Percentiles rank a stretch among this genome's conserved stretches.
These are phyloP conservation scores for Lachnellula hyalina DNA, from an alignment of 2,329 filamentous ascomycete genomes.

Conservation along the genomic window DNA sequence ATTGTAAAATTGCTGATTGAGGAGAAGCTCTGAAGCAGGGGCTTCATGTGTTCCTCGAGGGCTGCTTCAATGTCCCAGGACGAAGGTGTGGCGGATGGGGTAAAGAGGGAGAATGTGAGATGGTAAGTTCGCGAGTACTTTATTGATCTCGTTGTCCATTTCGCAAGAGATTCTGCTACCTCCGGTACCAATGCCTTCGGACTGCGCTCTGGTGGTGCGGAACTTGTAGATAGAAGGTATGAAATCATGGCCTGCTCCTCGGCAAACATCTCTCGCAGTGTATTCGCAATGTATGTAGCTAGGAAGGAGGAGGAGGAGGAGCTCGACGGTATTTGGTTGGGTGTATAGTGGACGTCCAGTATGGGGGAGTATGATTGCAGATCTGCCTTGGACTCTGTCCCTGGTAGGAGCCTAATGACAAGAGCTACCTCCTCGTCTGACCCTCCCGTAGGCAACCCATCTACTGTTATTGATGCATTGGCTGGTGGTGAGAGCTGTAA, in stretches of 20 bases:
- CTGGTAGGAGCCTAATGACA: constrained; percentile 64
- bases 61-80: constrained; percentile 88
- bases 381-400: constrained; percentile 52
- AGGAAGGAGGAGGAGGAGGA: constrained; percentile 66
- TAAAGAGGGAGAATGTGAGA: constrained; percentile 92
- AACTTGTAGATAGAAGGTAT: constrained; percentile 60
- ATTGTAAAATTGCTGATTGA: constrained; percentile 93
- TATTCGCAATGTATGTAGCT: constrained; percentile 72
- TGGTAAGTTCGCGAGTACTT: constrained; percentile 94
- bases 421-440: constrained; percentile 54
- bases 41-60: constrained; percentile 73
- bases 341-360: constrained; percentile 72
- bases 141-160: constrained; percentile 76
- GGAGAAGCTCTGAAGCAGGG: constrained; percentile 71
- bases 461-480: constrained; percentile 14
- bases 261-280: constrained; percentile 71
- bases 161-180: constrained; percentile 51
- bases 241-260: constrained; percentile 87
- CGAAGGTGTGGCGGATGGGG: constrained; percentile 68
- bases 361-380: constrained; percentile 65
- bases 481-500: constrained; percentile 53
- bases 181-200: constrained; percentile 45
- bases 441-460: constrained; percentile 30
- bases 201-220: constrained; percentile 44
- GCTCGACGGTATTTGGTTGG: constrained; percentile 59